Evolutionary conservation across 805 yeast genomes (phyloP).

Genomic region (Candida jianshihensis): DNA sequence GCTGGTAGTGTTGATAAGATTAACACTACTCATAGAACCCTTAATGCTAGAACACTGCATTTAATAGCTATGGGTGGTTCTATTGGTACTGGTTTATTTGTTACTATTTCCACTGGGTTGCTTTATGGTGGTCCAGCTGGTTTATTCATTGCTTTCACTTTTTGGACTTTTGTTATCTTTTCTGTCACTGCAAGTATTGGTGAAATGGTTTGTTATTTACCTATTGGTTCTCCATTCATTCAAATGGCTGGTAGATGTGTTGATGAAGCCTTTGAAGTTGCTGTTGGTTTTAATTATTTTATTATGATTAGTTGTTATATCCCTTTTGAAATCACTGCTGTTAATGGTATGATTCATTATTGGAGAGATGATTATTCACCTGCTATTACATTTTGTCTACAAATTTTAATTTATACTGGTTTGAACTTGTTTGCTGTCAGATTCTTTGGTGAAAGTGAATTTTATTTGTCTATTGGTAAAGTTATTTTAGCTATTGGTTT

Average conservation of each 20-base stretch:
- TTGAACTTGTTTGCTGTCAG: conserved; percentile 68
- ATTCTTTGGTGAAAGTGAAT: conserved; percentile 77
- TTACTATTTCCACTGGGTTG: conserved; percentile 54
- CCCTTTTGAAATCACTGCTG: conserved; percentile 62
- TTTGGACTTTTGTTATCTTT: conserved; percentile 60
- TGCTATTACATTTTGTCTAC: conserved; percentile 60
- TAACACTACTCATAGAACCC: conserved; percentile 17
- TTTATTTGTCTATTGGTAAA: conserved; percentile 67
- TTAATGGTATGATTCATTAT: conserved; percentile 53
- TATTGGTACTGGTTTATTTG: conserved; percentile 57
- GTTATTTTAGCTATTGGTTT: conserved; percentile 66
- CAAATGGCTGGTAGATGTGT: conserved; percentile 57
- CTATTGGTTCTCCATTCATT: conserved; percentile 56
- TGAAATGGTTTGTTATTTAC: conserved; percentile 57
- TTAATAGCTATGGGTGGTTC: conserved; percentile 65
- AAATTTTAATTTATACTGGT: conserved; percentile 52
- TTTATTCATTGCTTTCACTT: conserved; percentile 47
- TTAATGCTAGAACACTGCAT: conserved; percentile 48
- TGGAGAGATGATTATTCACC: conserved; percentile 77
- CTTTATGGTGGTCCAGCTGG: conserved; percentile 49
- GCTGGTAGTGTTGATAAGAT: conserved; percentile 7
- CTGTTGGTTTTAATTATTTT: conserved; percentile 59
- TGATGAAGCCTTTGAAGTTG: conserved; percentile 62
- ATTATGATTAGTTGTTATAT: conserved; percentile 49
- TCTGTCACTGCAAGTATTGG: conserved; percentile 57